Evolutionary conservation across 2,329 filamentous ascomycete genomes (phyloP).

Genomic region (Didymella sp.): DNA sequence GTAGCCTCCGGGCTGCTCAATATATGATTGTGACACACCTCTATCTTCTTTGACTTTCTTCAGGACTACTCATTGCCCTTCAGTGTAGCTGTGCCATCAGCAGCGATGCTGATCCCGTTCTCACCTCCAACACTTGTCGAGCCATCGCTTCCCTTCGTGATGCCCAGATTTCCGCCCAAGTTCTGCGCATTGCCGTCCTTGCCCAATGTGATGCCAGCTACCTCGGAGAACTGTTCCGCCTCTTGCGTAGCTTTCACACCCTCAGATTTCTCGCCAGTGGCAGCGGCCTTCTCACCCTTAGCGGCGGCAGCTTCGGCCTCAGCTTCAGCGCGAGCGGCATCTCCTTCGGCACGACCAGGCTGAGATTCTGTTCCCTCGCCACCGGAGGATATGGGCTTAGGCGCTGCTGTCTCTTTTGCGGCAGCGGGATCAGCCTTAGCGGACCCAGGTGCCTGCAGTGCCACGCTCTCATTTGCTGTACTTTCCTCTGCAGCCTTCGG

Average conservation of each 20-base stretch:
- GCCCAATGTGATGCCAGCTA: conserved; percentile 37
- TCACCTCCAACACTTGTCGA: conserved; percentile 40
- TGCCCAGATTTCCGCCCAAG: conserved; percentile 43
- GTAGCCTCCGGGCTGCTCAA: neutral
- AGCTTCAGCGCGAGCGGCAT: conserved; percentile 23
- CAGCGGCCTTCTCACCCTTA: conserved; percentile 27
- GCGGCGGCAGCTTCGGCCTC: conserved; percentile 23
- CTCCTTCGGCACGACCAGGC: conserved; percentile 32
- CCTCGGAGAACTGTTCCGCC: conserved; percentile 41
- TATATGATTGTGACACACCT: neutral
- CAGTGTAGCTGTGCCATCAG: conserved; percentile 34
- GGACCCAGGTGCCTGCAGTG: too few species aligned
- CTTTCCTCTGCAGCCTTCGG: conserved; percentile 6
- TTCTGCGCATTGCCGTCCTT: conserved; percentile 36
- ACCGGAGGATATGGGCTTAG: conserved; percentile 8
- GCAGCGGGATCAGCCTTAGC: conserved; percentile 14
- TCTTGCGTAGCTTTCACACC: conserved; percentile 41
- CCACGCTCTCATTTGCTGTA: neutral
- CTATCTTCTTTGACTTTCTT: neutral
- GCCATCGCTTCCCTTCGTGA: conserved; percentile 44
- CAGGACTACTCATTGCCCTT: conserved; percentile 9
- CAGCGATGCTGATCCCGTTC: conserved; percentile 42
- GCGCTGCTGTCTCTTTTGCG: neutral
- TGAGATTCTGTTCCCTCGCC: conserved; percentile 27
- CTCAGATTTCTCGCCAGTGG: conserved; percentile 27